Base-by-base conservation (phyloP, 208 protist species). In the Crithidia bombi region DNA sequence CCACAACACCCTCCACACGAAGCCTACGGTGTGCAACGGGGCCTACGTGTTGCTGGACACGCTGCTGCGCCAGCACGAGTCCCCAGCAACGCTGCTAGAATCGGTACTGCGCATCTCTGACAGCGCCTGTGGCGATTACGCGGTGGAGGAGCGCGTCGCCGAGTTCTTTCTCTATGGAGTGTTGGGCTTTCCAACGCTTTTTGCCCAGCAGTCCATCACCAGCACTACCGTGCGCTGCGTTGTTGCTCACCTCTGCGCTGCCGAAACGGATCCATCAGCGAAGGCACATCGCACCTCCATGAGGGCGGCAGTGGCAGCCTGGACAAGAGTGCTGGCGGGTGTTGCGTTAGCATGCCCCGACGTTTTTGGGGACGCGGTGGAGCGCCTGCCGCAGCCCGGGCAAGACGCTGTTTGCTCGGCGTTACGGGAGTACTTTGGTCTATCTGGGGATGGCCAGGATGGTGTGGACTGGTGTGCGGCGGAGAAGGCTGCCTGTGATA, bases 111-210 rank as follows among this genome's bases (percentile, higher is more conserved):
- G 46, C 19, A 46, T 39, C 44, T 41, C 38, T 4, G 62, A 75
- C 39, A 52, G 65, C n/a, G 25, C 41, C 25, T 19, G n/a, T 14
- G 44, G 32, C n/a, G n/a, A n/a, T 1, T 26, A 56, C 46, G 49
- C 25, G 3, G 47, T 39, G 7, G 44, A 35, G 46, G 54, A 49
- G 62, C 70, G 39, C 23, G 32, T 38, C 5, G 70, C 70, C 4
- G 62, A 75, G 26, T 52, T 65, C 12, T 46, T 69, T 7, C 54
- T 64, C 17, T 75, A 69, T 25, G 1, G 68, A 3, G 38, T 75
- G 25, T 1, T 39, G 3, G 51, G 56, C 0, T 51, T 44, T 23
- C 30, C 51, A 2, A 33, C 51, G 9, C 43, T 75, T 3, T 65
- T 75, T 17, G 17, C 62, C 5, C 61, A 69, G 25, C 19, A 49